Evolutionary conservation across 768 basidiomycete species (phyloP).

Genomic region (Tephrocybe sp.): DNA sequence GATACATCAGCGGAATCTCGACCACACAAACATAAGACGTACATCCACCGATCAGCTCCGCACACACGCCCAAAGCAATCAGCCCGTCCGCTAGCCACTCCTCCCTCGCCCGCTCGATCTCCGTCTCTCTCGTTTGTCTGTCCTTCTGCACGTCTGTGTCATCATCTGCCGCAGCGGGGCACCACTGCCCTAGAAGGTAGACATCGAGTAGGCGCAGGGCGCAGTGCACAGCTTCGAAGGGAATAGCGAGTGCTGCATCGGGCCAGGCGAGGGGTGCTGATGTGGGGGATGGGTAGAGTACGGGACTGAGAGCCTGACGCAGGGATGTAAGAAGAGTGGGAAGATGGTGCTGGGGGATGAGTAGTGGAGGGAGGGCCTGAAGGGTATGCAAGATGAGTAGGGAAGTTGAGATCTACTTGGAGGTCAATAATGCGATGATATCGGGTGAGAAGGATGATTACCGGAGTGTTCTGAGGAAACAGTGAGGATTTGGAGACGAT

Average conservation of each 20-base stretch:
- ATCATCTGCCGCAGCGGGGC: slow-evolving; percentile 3
- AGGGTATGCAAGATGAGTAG: slow-evolving; percentile 55
- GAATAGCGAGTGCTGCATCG: slow-evolving; percentile 19
- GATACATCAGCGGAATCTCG: not conserved
- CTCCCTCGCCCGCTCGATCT: slow-evolving; percentile 37
- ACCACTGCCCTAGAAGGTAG: slow-evolving; percentile 63
- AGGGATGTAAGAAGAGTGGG: slow-evolving; percentile 33
- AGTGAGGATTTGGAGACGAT: slow-evolving; percentile 35
- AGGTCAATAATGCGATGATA: not conserved
- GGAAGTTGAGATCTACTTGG: slow-evolving; percentile 48
- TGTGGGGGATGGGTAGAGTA: slow-evolving; percentile 36
- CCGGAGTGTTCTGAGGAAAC: slow-evolving; percentile 32
- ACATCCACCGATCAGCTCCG: slow-evolving; percentile 35
- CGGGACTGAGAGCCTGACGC: slow-evolving; percentile 27
- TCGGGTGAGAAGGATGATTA: slow-evolving; percentile 21
- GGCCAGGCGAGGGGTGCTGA: slow-evolving; percentile 34
- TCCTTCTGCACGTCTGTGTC: slow-evolving; percentile 13
- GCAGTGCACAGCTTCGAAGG: slow-evolving; percentile 49
- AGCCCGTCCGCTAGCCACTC: slow-evolving; percentile 49
- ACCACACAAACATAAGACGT: not conserved
- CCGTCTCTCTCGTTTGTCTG: slow-evolving; percentile 8
- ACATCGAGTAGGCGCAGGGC: slow-evolving; percentile 63
- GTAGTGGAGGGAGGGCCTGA: slow-evolving; percentile 44
- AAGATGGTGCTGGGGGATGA: slow-evolving; percentile 35
- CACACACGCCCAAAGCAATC: slow-evolving; percentile 49